These are phyloP conservation scores for Beauveria sp. DNA, from an alignment of 2,329 filamentous ascomycete species.

Conservation along the genomic window DNA sequence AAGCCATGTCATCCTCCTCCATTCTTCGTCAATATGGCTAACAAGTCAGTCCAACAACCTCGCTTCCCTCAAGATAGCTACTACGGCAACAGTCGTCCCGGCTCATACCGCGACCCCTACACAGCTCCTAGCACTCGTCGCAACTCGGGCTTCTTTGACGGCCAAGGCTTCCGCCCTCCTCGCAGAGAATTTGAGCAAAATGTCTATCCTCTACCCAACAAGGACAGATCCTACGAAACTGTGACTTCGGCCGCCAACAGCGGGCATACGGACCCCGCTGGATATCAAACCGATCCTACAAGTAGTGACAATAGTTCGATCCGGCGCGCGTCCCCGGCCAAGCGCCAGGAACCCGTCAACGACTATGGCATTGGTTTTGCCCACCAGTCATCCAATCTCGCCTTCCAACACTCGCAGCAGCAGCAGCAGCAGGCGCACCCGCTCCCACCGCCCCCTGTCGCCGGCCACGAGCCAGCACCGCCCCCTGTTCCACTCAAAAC, in stretches of 20 bases:
- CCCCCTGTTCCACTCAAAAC: conserved; percentile 23
- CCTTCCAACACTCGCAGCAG: conserved; percentile 18
- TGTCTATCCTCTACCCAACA: conserved; percentile 49
- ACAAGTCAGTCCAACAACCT: conserved; percentile 24
- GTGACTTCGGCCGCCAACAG: conserved; percentile 70
- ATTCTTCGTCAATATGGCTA: neutral
- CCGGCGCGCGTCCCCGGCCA: conserved; percentile 58
- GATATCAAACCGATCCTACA: conserved; percentile 74
- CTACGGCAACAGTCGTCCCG: conserved; percentile 36
- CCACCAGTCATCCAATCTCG: conserved; percentile 35
- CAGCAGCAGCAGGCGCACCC: conserved; percentile 9
- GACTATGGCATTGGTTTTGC: conserved; percentile 57
- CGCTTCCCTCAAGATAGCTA: conserved; percentile 46
- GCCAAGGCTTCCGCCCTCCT: conserved; percentile 23
- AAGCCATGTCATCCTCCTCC: neutral
- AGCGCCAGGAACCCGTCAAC: conserved; percentile 47
- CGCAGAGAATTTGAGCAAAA: conserved; percentile 18
- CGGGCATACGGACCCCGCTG: conserved; percentile 66
- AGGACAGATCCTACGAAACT: conserved; percentile 80
- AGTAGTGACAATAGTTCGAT: conserved; percentile 91
- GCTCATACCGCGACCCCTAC: conserved; percentile 30
- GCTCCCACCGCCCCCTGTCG: conserved; percentile 20
- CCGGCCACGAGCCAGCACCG: conserved; percentile 12
- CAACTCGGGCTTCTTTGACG: conserved; percentile 36
- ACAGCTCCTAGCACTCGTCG: conserved; percentile 20